Percentiles rank a stretch among this genome's conserved stretches.
These are phyloP conservation scores for Leptosphaerulina australis DNA, from an alignment of 2,329 filamentous ascomycete genomes.

Conservation along the genomic window DNA sequence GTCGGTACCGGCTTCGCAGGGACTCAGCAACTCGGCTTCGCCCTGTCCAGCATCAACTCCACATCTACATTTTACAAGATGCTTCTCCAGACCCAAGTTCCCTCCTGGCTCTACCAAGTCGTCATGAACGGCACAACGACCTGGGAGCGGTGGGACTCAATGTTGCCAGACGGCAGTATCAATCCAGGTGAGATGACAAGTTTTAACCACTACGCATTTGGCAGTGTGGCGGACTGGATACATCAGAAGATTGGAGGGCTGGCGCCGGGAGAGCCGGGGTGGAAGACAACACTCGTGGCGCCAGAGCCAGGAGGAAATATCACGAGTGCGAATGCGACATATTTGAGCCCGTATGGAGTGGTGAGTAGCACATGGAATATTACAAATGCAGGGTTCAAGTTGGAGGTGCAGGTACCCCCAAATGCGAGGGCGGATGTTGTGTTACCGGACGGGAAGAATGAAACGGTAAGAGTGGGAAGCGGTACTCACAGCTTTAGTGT, in stretches of 20 bases:
- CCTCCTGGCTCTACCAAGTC: slow-evolving; percentile 59
- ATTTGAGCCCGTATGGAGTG: slow-evolving; percentile 42
- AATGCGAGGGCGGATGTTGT: neutral
- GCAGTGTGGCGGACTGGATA: slow-evolving; percentile 57
- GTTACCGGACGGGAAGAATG: neutral
- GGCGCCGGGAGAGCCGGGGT: slow-evolving; percentile 41
- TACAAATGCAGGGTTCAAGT: neutral
- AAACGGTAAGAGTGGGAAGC: neutral
- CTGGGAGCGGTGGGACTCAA: slow-evolving; percentile 60
- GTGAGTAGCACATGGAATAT: slow-evolving; percentile 35
- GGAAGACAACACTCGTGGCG: slow-evolving; percentile 48
- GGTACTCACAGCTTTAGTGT: neutral
- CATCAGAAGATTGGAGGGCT: slow-evolving; percentile 52
- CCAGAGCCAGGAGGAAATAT: slow-evolving; percentile 44
- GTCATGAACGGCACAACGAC: slow-evolving; percentile 56
- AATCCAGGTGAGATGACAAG: slow-evolving; percentile 58
- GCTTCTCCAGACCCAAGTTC: slow-evolving; percentile 54
- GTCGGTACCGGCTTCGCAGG: slow-evolving; percentile 31
- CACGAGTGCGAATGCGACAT: slow-evolving; percentile 36
- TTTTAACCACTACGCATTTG: slow-evolving; percentile 60
- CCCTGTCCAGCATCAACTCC: slow-evolving; percentile 19
- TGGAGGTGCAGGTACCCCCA: neutral
- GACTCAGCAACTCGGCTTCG: slow-evolving; percentile 27
- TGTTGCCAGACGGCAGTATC: slow-evolving; percentile 52
- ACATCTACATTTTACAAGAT: slow-evolving; percentile 52